Evolutionary conservation across 768 basidiomycete species (phyloP), one percentile per base, ranked within the genome.

Genomic region (Ephemerocybe angulata): DNA sequence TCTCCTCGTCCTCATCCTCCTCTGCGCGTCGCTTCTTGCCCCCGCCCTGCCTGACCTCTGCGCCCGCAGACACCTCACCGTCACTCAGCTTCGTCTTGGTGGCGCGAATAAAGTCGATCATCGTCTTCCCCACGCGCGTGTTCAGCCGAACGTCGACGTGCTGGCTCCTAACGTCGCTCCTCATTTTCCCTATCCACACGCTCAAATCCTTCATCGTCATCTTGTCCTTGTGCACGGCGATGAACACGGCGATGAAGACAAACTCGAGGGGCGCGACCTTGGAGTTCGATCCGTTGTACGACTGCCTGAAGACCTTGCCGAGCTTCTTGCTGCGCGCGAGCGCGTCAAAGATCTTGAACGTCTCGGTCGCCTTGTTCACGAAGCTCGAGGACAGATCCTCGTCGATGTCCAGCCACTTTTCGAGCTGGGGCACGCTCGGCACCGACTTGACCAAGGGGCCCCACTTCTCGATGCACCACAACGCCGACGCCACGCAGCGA

Each of bases 241-340:
- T 77, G 21, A 90, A 66, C 3, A 87, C 60, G 21, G 72, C 73
- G 46, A 81, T 77, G 58, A 78, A 70, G 44, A 87, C 74, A 58
- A 91, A 82, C 65, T 91, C 89, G 37, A 88, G 72, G 0, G 89
- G 89, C 0, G 87, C 76, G 1, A 90, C 73, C 35, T 83, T 84
- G 57, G 72, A 68, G 40, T 60, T 37, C 64, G 12, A 71, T 30
- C 8, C 8, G 17, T 81, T 83, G 58, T 72, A 69, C 42, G 60
- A 33, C 65, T 58, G 66, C 65, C 70, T 64, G 63, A 86, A 79
- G 21, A 69, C 55, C 7, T 60, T 52, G n/a, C 61, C 70, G 19
- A 71, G 60, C 6, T 72, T 61, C 2, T 62, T 43, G 46, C 80
- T 71, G 4, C 63, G 56, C 1, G 77, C 77, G 44, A 90, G 71